A percentile compares a stretch with the other conserved stretches of the same genome.
These are phyloP conservation scores for Pueraria montana DNA, from an alignment of 306 rosid genomes.

Conservation along the genomic window DNA sequence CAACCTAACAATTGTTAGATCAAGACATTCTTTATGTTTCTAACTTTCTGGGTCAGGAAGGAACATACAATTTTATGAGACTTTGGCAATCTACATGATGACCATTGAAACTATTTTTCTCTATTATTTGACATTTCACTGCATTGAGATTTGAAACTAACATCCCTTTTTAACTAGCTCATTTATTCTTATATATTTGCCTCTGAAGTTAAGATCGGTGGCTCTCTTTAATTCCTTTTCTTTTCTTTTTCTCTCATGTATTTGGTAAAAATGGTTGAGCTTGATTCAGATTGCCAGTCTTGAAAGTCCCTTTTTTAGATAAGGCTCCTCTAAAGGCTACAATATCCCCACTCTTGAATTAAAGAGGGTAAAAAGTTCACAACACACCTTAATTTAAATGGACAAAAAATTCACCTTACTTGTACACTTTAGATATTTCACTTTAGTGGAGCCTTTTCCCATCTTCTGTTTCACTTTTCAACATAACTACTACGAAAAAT, in stretches of 20 bases:
- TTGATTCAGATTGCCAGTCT: not conserved
- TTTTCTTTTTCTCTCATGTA: not conserved
- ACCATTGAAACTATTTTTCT: slow-evolving; percentile 17
- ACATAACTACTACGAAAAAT: not conserved
- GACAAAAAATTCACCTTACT: not conserved
- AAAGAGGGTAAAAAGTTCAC: not conserved
- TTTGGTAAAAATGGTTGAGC: slow-evolving; percentile 8
- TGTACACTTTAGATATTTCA: not conserved
- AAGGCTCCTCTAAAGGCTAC: not conserved
- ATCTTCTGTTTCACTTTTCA: not conserved
- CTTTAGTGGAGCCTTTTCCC: not conserved
- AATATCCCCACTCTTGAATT: not conserved
- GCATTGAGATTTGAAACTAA: not conserved
- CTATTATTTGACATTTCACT: not conserved
- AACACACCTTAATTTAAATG: not conserved
- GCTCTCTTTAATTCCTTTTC: not conserved
- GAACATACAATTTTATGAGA: slow-evolving; percentile 22
- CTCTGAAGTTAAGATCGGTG: slow-evolving; percentile 3
- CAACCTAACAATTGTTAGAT: slow-evolving; percentile 54
- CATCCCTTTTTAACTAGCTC: not conserved
- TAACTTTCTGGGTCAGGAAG: slow-evolving; percentile 46
- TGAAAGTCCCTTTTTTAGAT: not conserved
- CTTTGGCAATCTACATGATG: slow-evolving; percentile 15
- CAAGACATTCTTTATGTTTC: slow-evolving; percentile 60
- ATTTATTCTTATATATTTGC: slow-evolving; percentile 6